Base-by-base conservation (phyloP, 106 monocot genomes). In the Triglochin maritima region DNA sequence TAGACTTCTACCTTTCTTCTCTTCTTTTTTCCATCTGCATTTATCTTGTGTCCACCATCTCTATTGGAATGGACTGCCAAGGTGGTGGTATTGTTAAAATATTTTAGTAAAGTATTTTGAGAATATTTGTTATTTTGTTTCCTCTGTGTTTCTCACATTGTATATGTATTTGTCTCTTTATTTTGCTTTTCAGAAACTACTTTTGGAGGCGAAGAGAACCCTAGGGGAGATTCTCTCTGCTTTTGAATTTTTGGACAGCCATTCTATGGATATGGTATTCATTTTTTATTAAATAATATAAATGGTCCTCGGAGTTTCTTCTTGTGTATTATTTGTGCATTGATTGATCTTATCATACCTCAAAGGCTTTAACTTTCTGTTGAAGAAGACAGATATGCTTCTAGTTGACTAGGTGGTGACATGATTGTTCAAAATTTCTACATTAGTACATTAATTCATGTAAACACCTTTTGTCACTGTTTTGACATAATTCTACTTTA, bases 201-300 rank as follows among this genome's bases (percentile, higher is more conserved):
- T 96, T 46, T 69, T 82, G n/a, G 85, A 85, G 77, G 90, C 91
- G 7, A 91, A 79, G 70, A 84, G 82, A 62, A 70, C 63, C 41
- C 67, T 96, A 45, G 96, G 96, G 44, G 91, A 88, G 69, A 71
- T 84, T 75, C 80, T 96, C 63, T 96, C 96, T 74, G 96, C 96
- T 74, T 96, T 96, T 81, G 96, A 96, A 66, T 91, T 96, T 81
- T 72, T 96, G 73, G 96, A 96, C 79, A 71, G 70, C 47, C 74
- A 83, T 71, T 72, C 88, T 57, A 84, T 96, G 70, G 79, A 91
- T 64, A 57, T 96, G 96, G 96, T 88, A 84, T 75, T 12, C 3
- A 62, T 45, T 44, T 11, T 6, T 52, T 6, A 52, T 52, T 52
- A 52, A 29, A 29, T 29, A 29, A 29, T 29, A 29, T 29, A 17